phyloP scores from a whole-genome alignment of 1,139 yeast species.

The Sugiyamaella sp. region DNA sequence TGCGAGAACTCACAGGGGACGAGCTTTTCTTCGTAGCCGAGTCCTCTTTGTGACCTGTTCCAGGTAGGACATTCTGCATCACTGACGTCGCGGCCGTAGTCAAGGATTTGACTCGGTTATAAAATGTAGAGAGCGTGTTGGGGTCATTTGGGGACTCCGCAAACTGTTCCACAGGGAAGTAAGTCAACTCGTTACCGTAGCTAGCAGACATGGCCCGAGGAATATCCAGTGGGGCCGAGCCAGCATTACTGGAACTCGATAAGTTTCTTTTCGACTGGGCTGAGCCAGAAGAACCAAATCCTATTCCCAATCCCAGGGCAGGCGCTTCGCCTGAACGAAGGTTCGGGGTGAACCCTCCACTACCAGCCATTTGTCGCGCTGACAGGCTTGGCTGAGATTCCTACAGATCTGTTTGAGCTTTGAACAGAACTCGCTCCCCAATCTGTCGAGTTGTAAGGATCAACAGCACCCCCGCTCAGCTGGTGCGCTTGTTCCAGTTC shows the following conservation, averaged over 20 bases:
- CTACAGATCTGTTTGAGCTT: too few species aligned
- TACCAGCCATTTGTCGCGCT: neutral
- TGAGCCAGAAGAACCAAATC: neutral
- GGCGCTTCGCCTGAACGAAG: neutral
- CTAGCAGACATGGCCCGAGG: neutral
- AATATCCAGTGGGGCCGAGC: conserved; percentile 11
- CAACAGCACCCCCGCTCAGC: too few species aligned
- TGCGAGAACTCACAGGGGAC: too few species aligned
- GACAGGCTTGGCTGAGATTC: too few species aligned
- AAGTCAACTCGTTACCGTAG: conserved; percentile 27
- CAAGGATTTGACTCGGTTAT: conserved; percentile 33
- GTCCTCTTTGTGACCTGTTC: conserved; percentile 14
- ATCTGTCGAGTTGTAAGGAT: too few species aligned
- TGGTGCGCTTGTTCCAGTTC: too few species aligned
- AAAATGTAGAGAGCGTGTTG: conserved; percentile 32
- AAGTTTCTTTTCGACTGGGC: neutral
- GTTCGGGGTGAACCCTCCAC: neutral
- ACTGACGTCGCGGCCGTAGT: conserved; percentile 37
- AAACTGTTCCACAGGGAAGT: conserved; percentile 37
- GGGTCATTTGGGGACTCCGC: conserved; percentile 33
- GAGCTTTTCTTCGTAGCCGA: conserved; percentile 5
- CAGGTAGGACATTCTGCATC: conserved; percentile 36
- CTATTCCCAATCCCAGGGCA: neutral
- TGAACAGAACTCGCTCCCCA: too few species aligned
- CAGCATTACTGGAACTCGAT: neutral